Base-by-base conservation (phyloP, 495 filamentous ascomycete genomes). In the Penicillium flavigenum region DNA sequence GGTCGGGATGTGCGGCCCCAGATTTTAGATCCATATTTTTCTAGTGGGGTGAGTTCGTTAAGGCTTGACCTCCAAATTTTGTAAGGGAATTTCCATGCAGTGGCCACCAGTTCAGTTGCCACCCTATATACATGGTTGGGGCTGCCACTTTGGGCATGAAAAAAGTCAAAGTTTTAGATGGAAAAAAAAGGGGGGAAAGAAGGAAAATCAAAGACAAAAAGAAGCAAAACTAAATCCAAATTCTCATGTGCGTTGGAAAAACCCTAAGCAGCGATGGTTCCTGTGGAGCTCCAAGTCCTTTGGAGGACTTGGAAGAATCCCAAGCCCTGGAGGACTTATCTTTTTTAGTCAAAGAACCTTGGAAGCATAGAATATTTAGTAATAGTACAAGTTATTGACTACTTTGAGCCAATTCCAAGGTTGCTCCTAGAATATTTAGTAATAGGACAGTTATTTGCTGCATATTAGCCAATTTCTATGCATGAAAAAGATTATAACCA, bases 1-100 rank as follows among this genome's bases (percentile, higher is more conserved):
- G 52, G 55, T 42, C 59, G 60, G 58, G 63, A 63, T 58, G 58
- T 66, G 63, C 66, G 66, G 66, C 66, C 66, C 66, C 66, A 68
- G 66, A 62, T 68, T 68, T 63, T 41, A 52, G 63, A 62, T 64
- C 63, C 65, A 65, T 68, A 17, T 39, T 39, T 39, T 39, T 2
- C 19, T 36, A 51, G 63, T 66, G 66, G 66, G 61, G 65, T 43
- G 14, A n/a, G 31, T 12, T 32, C 31, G 31, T 34, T 10, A 5
- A 34, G 31, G 11, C 11, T 34, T 12, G 31, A 34, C 31, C 9
- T 31, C 36, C 7, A 39, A 3, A 17, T 19, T 20, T 26, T 43
- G 24, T 16, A 16, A 27, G 32, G 34, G 17, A 29, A 38, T 5
- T 39, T n/a, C n/a, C n/a, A 38, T 24, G 14, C 12, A 36, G 5